These are phyloP conservation scores for Coprinopsis cinerea DNA, from an alignment of 768 basidiomycete species.

Conservation along the genomic window DNA sequence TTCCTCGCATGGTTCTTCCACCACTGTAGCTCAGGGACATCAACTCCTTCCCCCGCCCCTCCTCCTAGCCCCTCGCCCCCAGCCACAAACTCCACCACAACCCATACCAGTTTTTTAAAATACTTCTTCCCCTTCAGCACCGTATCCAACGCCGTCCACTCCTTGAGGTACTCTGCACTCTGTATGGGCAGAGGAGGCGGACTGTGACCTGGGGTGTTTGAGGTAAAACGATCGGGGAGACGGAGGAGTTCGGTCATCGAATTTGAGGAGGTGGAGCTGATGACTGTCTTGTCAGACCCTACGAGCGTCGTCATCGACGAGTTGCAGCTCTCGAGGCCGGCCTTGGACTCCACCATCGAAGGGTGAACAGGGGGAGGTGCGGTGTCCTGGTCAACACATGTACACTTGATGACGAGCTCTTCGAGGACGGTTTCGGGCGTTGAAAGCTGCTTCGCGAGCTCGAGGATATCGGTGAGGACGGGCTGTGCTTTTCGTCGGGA, in stretches of 20 bases:
- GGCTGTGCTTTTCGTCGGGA: not conserved
- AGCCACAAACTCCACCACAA: not conserved
- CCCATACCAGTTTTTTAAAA: not conserved
- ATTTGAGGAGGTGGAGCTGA: no score
- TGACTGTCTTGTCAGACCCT: not conserved
- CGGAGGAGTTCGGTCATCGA: no score
- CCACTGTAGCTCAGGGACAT: not conserved
- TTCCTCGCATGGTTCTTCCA: not conserved
- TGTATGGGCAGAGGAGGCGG: not conserved
- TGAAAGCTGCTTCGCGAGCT: constrained; percentile 1
- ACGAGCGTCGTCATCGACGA: not conserved
- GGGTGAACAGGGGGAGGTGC: not conserved
- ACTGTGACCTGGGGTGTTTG: no score
- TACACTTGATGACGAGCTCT: not conserved
- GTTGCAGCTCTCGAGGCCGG: not conserved
- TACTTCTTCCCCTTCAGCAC: not conserved
- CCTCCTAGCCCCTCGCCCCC: no score
- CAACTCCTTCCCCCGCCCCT: no score
- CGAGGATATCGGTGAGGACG: not conserved
- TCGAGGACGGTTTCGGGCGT: not conserved
- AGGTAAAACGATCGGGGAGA: no score
- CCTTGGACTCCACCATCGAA: not conserved
- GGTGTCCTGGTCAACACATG: not conserved
- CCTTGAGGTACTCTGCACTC: not conserved
- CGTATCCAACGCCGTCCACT: not conserved